Evolutionary conservation across 108 stramenopile species (phyloP).

Genomic region (Parmales sp.): DNA sequence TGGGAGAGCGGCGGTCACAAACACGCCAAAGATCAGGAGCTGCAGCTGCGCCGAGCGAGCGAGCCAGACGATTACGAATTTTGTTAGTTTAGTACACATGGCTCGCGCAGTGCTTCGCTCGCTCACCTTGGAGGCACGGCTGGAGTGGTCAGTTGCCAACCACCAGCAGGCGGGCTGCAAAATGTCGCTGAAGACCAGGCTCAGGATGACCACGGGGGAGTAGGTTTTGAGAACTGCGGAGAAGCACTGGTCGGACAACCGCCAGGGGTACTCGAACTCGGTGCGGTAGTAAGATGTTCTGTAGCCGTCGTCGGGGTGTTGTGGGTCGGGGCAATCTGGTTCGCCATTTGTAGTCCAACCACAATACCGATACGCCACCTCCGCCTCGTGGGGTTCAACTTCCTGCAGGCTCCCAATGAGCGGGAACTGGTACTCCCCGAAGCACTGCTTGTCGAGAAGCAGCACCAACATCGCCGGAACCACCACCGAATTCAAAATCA

Average conservation of each 20-base stretch:
- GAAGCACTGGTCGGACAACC: neutral
- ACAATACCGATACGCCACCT: neutral
- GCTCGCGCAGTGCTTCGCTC: no score
- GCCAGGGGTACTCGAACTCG: neutral
- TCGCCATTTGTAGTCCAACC: no score
- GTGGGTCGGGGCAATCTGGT: neutral
- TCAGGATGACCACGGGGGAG: neutral
- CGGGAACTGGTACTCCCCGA: neutral
- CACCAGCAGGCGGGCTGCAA: slow-evolving; percentile 4
- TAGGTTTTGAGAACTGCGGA: neutral
- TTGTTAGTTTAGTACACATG: no score
- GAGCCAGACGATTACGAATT: no score
- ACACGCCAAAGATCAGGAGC: no score
- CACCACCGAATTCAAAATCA: neutral
- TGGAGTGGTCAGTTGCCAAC: no score
- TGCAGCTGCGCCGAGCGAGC: no score
- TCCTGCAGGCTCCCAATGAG: no score
- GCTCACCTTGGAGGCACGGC: no score
- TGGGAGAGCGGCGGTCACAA: no score
- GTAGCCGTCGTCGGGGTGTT: neutral
- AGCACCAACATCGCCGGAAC: neutral
- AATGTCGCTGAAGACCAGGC: neutral
- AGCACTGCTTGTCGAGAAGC: slow-evolving; percentile 3
- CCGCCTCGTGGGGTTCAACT: neutral
- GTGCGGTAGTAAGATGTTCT: neutral